Base-by-base conservation (phyloP, 345 rosid species). In the Mercurialis annua region DNA sequence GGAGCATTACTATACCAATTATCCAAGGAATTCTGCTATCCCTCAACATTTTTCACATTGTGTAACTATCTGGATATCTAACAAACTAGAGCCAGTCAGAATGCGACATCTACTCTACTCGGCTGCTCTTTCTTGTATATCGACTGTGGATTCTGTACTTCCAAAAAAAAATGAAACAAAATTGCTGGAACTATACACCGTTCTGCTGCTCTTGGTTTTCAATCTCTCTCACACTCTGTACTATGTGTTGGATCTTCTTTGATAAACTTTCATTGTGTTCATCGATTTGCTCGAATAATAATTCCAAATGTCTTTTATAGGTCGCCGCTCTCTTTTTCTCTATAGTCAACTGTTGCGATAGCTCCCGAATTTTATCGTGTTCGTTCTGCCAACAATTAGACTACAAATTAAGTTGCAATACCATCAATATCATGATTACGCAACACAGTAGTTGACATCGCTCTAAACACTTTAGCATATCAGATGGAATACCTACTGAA, bases 291-390 rank as follows among this genome's bases (percentile, higher is more conserved):
- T 95, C 96, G 42, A 92, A 87, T 23, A 95, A 75, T 77, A 95
- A 74, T 68, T 95, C 99, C 24, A 95, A 86, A 70, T 95, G 98
- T 76, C 90, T 88, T 72, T 92, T 92, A 67, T 95, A 95, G 6
- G 92, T 87, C 17, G 97, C 88, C 0, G 97, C 81, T 73, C 90
- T 89, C 83, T 86, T 95, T 60, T 88, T 95, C 88, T 95, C 99
- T 1, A 81, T 71, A 7, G 91, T 90, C 74, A 95, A 82, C 86
- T 95, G 99, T 75, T 92, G 97, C 14, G 97, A 81, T 66, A 95
- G 80, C 59, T 95, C 99, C 78, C 93, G 84, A 50, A 95, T 88
- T 65, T 88, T 95, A 53, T 87, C 88, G 5, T 92, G 98, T 67
- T 92, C 99, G n/a, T 90, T 90, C 99, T 95, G 84, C 70, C 54